Evolutionary conservation across 2,329 filamentous ascomycete genomes (phyloP), one percentile per base, ranked within the genome.

Genomic region (Aspergillus fructus): DNA sequence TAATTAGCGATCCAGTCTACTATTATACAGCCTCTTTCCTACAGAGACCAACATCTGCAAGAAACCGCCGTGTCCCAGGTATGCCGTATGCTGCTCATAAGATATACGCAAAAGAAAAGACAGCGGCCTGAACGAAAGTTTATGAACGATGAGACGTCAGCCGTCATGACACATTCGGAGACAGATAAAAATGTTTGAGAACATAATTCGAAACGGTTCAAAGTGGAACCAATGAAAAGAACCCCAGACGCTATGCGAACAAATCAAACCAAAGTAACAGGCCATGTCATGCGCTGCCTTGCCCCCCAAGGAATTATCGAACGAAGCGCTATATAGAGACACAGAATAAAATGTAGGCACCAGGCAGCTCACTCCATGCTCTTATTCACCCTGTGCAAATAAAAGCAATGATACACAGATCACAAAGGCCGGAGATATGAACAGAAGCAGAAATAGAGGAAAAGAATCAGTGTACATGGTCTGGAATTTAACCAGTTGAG

Each of bases 191-290:
- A 58, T 59, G 46, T 46, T 52, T 54, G 56, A 55, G 58, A 48
- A 15, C n/a, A 30, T 43, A 46, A 34, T 27, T 54, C 49, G 53
- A 60, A 52, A 56, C 49, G 53, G 46, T 56, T 46, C 43, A 37
- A 57, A 59, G 37, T 55, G 49, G 51, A 66, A 34, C 49, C 57
- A 58, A 65, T 52, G 40, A 64, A 64, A 56, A 60, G 59, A 69
- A 71, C 70, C 71, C 69, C 71, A 66, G 64, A 64, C 71, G 71
- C 71, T 74, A 74, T 74, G 71, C 71, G 64, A 70, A 66, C 61
- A 69, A 70, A 70, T 64, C 61, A 69, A 68, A 64, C 59, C 62
- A 62, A 62, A 58, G 54, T 58, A 61, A 61, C 42, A 59, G 55
- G 55, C 54, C 50, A 57, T 56, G 41, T 56, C 53, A 52, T 56